These are phyloP conservation scores for Mycena sanguinolenta DNA, from an alignment of 768 basidiomycete genomes.

Conservation along the genomic window DNA sequence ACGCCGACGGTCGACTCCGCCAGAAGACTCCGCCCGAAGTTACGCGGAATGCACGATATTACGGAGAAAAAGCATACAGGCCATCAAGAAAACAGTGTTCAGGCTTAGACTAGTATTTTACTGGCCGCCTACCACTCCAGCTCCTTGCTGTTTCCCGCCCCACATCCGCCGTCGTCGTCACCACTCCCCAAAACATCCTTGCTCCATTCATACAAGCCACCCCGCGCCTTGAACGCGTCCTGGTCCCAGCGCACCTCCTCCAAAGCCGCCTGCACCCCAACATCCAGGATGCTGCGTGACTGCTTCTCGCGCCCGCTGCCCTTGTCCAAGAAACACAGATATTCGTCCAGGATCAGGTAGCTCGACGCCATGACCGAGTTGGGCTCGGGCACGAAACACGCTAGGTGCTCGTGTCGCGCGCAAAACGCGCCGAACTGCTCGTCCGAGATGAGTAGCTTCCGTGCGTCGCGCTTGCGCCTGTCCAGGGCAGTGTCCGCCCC, in stretches of 20 bases:
- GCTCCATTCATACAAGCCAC: constrained; percentile 8
- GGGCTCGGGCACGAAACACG: constrained; percentile 4
- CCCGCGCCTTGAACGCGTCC: constrained; percentile 8
- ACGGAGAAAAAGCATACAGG: too few relatives aligned
- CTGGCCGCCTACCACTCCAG: constrained; percentile 3
- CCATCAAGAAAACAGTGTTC: too few relatives aligned
- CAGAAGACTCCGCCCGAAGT: too few relatives aligned
- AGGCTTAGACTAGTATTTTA: neutral
- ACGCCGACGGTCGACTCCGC: too few relatives aligned
- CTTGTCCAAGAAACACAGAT: constrained; percentile 10
- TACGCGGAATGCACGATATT: too few relatives aligned
- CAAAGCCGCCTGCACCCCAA: constrained; percentile 1
- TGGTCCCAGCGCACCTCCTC: constrained; percentile 9
- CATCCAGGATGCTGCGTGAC: constrained; percentile 6
- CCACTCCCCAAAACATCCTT: neutral
- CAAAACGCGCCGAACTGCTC: constrained; percentile 5
- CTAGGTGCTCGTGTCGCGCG: constrained; percentile 3
- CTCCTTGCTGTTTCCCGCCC: neutral
- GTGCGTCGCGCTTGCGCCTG: neutral
- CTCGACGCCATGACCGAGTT: constrained; percentile 12
- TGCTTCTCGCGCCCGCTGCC: constrained; percentile 2
- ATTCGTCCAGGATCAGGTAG: constrained; percentile 3
- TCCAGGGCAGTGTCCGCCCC: neutral
- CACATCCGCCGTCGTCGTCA: neutral
- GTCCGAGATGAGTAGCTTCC: constrained; percentile 7